Conservation (phyloP, 768 basidiomycete species). For the Boletus bicolor region DNA sequence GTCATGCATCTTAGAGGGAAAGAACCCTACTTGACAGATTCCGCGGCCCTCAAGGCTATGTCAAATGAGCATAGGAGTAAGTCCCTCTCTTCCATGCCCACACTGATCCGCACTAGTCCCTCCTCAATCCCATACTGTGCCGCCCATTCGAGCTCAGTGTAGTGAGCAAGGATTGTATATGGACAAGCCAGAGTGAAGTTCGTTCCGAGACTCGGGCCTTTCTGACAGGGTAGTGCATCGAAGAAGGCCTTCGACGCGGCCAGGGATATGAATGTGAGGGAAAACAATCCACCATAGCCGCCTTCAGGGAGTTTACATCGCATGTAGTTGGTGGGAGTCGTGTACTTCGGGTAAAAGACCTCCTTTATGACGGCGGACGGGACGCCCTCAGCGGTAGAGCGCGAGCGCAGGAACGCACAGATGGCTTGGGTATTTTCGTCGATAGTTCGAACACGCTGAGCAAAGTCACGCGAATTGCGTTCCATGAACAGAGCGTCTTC, state of each 20-base stretch:
- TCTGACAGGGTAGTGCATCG: slow-evolving; percentile 76
- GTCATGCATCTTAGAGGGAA: neutral
- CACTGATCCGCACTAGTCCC: slow-evolving; percentile 80
- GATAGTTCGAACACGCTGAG: slow-evolving; percentile 66
- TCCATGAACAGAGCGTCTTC: slow-evolving; percentile 98
- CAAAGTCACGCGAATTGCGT: slow-evolving; percentile 94
- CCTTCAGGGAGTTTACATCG: slow-evolving; percentile 53
- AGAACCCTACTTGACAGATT: slow-evolving; percentile 32
- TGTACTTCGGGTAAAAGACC: slow-evolving; percentile 88
- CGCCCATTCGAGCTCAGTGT: slow-evolving; percentile 88
- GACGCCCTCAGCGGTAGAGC: slow-evolving; percentile 43
- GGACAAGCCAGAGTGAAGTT: slow-evolving; percentile 96
- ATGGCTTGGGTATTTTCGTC: slow-evolving; percentile 80
- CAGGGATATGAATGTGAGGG: slow-evolving; percentile 72
- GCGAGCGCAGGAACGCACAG: slow-evolving; percentile 72
- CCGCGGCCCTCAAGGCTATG: slow-evolving; percentile 70
- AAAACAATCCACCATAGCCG: slow-evolving; percentile 86
- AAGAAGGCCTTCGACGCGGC: slow-evolving; percentile 77
- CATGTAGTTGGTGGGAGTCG: slow-evolving; percentile 68
- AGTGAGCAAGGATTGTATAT: slow-evolving; percentile 92
- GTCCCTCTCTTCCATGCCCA: slow-evolving; percentile 80
- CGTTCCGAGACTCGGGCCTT: slow-evolving; percentile 91
- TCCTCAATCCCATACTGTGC: slow-evolving; percentile 79
- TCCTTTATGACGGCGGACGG: slow-evolving; percentile 59
- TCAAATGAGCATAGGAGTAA: slow-evolving; percentile 57